Base-by-base conservation (phyloP, 495 filamentous ascomycete species). In the Podospora pseudopauciseta region DNA sequence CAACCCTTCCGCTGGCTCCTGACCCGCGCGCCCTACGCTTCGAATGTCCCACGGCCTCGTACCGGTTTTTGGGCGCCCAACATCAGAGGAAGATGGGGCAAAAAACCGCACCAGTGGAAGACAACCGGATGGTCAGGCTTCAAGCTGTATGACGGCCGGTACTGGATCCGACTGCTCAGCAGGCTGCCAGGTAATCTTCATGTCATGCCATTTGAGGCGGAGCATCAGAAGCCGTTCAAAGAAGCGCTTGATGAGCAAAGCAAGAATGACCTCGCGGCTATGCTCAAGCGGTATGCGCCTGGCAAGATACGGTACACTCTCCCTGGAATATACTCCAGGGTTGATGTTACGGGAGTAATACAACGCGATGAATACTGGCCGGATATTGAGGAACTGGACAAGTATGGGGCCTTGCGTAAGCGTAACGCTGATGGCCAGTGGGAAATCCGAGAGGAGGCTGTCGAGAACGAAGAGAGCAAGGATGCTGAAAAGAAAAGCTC, bases 111-210 rank as follows among this genome's bases (percentile, higher is more conserved):
- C 0, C 20, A 39, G 0, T 74, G 69, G 73, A 59, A 67, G 7
- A 59, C 55, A 66, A 58, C 61, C 5, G 5, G n/a, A 34, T 73
- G 78, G 80, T 75, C 71, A n/a, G 34, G 67, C 0, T 88, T 84
- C 84, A 70, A 70, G 3, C 80, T 95, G 0, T 97, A 88, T 86
- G 94, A 98, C 75, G 86, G 89, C 11, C 86, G 94, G 9, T 97
- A 85, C 80, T 98, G 94, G 94, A 79, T 96, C 49, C 85, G 88
- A 4, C 55, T 92, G 13, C 70, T 73, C 18, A 81, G 84, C 68
- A 74, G 72, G 18, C 69, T 82, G 0, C 72, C 74, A 2, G 71
- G 70, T 65, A 64, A 72, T 3, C 27, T 89, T 1, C 59, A 78
- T 13, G 66, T 91, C 23, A 82, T 83, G 5, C 86, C 88, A 2